phyloP scores from a whole-genome alignment of 2,329 filamentous ascomycete genomes.

The Trichophyton verrucosum region DNA sequence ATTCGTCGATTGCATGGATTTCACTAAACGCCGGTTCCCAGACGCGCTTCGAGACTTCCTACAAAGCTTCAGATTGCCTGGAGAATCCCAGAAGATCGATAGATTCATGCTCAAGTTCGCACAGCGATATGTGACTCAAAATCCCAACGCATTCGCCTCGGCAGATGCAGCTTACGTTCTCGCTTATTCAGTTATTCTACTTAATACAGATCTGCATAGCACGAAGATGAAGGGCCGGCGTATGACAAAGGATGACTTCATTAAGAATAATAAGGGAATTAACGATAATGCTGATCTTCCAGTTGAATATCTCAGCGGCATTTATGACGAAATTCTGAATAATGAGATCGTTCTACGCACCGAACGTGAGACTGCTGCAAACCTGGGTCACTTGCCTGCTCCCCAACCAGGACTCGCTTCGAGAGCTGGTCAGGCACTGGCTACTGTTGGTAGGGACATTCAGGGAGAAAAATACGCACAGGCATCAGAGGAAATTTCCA shows the following conservation, averaged over 20 bases:
- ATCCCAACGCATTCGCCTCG: conserved; percentile 94
- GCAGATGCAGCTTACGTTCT: conserved; percentile 95
- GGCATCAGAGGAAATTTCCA: conserved; percentile 87
- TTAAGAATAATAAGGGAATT: conserved; percentile 97
- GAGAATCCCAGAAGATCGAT: conserved; percentile 97
- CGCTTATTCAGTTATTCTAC: conserved; percentile 88
- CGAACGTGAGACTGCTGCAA: conserved; percentile 78
- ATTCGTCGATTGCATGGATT: conserved; percentile 93
- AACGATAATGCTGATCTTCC: conserved; percentile 92
- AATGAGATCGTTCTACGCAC: conserved; percentile 94
- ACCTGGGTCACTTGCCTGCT: conserved; percentile 52
- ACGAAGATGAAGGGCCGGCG: conserved; percentile 64
- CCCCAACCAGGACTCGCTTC: conserved; percentile 59
- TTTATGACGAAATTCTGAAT: conserved; percentile 80
- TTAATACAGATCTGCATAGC: conserved; percentile 94
- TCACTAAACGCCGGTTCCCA: conserved; percentile 79
- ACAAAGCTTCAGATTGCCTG: conserved; percentile 86
- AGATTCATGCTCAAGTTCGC: conserved; percentile 99
- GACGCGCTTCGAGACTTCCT: conserved; percentile 84
- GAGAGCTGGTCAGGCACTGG: conserved; percentile 75
- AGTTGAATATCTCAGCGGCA: conserved; percentile 75
- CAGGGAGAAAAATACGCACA: conserved; percentile 89
- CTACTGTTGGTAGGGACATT: conserved; percentile 80
- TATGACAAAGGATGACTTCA: conserved; percentile 96
- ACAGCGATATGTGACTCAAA: conserved; percentile 85